Percentiles rank a stretch among this genome's conserved stretches.
These are phyloP conservation scores for Ophiostoma ips DNA, from an alignment of 2,329 filamentous ascomycete species.

Conservation along the genomic window DNA sequence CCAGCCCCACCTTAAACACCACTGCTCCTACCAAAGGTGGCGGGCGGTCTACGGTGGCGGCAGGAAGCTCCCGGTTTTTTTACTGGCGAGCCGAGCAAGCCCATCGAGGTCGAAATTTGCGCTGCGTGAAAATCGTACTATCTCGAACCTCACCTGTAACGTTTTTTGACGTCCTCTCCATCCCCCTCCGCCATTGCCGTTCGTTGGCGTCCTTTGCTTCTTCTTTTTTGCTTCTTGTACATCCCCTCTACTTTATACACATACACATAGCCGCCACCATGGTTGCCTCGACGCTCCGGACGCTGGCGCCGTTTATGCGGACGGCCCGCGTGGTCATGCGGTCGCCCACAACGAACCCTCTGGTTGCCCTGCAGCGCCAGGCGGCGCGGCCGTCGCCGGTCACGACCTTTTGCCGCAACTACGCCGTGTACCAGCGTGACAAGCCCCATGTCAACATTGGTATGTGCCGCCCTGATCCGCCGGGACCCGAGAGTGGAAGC, in stretches of 20 bases:
- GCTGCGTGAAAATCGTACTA: constrained; percentile 6
- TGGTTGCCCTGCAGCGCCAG: constrained; percentile 66
- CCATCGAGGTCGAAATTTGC: constrained; percentile 6
- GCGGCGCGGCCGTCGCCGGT: constrained; percentile 41
- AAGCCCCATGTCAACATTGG: constrained; percentile 98
- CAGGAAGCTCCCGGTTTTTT: constrained; percentile 2
- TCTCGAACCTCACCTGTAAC: constrained; percentile 9
- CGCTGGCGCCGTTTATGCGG: constrained; percentile 65
- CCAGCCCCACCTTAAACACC: neutral
- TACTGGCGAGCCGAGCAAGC: neutral
- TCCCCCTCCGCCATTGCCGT: neutral
- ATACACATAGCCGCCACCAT: constrained; percentile 20
- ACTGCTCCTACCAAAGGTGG: neutral
- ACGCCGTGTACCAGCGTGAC: constrained; percentile 65
- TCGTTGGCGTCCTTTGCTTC: neutral
- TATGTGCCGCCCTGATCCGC: neutral
- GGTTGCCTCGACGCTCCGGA: constrained; percentile 73
- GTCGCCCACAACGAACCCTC: constrained; percentile 39
- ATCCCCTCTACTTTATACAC: constrained; percentile 4
- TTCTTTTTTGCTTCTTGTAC: constrained; percentile 6
- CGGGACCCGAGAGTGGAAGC: neutral
- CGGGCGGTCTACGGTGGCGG: neutral
- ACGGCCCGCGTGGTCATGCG: constrained; percentile 59
- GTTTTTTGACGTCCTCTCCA: neutral
- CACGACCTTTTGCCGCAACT: constrained; percentile 51